Percentiles rank a stretch among this genome's conserved stretches.
phyloP scores from a whole-genome alignment of 352 stramenopile genomes.

The Hyaloperonospora brassicae region DNA sequence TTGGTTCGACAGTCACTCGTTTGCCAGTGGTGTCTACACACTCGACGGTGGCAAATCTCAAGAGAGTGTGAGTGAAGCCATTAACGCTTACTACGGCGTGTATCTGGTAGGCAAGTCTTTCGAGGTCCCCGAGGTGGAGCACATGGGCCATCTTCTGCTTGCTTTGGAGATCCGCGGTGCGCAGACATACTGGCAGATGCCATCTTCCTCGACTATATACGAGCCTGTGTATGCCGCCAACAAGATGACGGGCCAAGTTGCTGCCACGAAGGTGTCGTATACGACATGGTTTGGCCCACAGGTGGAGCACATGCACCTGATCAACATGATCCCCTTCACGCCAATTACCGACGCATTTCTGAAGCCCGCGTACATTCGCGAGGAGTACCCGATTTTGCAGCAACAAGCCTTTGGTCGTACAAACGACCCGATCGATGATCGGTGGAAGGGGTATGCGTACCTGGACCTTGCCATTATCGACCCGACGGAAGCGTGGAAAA shows the following conservation, averaged over 20 bases:
- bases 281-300: slow-evolving; percentile 83
- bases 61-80: slow-evolving; percentile 93
- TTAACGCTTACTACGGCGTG: slow-evolving; percentile 97
- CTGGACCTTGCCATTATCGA: slow-evolving; percentile 81
- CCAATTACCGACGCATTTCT: slow-evolving; percentile 77
- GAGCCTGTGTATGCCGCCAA: slow-evolving; percentile 64
- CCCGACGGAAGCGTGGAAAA: slow-evolving; percentile 53
- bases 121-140: slow-evolving; percentile 52
- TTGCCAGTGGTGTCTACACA: slow-evolving; percentile 92
- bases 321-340: slow-evolving; percentile 90
- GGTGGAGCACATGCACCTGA: slow-evolving; percentile 83
- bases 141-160: slow-evolving; percentile 89
- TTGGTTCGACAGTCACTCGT: slow-evolving; percentile 96
- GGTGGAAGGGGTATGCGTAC: slow-evolving; percentile 81
- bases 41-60: slow-evolving; percentile 93
- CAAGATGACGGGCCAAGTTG: slow-evolving; percentile 81
- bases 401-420: slow-evolving; percentile 58
- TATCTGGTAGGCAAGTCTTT: slow-evolving; percentile 86
- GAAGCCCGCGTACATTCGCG: slow-evolving; percentile 49
- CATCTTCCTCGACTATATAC: slow-evolving; percentile 46
- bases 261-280: slow-evolving; percentile 72
- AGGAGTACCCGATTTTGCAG: slow-evolving; percentile 75
- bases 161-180: slow-evolving; percentile 90
- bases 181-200: slow-evolving; percentile 95
- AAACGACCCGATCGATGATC: slow-evolving; percentile 56